phyloP scores from a whole-genome alignment of 1,284 basidiomycete species.

The Pterula multifida region DNA sequence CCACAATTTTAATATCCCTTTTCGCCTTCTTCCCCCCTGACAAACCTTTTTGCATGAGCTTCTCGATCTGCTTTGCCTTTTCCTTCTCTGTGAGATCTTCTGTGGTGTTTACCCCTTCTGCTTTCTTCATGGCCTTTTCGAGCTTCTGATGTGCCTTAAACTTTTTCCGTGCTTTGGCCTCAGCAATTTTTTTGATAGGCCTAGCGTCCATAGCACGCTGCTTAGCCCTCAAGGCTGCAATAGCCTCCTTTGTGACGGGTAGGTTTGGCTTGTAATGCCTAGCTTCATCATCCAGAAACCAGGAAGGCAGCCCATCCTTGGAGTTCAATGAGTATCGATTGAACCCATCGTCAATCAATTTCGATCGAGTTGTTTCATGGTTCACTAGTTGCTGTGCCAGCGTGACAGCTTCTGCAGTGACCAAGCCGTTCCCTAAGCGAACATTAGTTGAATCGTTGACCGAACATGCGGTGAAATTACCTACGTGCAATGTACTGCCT shows the following conservation, averaged over 20 bases:
- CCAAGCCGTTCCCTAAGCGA: conserved; percentile 71
- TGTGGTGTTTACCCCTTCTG: conserved; percentile 87
- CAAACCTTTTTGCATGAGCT: conserved; percentile 76
- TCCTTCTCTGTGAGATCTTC: conserved; percentile 89
- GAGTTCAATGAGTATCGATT: conserved; percentile 86
- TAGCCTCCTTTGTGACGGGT: conserved; percentile 94
- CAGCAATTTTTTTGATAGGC: conserved; percentile 98
- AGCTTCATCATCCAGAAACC: conserved; percentile 97
- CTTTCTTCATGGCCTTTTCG: conserved; percentile 93
- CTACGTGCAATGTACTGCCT: conserved; percentile 62
- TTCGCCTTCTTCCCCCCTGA: conserved; percentile 58
- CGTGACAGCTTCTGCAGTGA: conserved; percentile 86
- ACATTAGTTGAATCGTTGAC: background rate
- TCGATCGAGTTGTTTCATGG: conserved; percentile 78
- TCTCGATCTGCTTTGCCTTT: conserved; percentile 90
- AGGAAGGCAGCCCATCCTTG: conserved; percentile 85
- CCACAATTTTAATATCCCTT: conserved; percentile 81
- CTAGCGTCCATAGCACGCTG: conserved; percentile 92
- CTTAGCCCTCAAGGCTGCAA: conserved; percentile 77
- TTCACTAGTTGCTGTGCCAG: conserved; percentile 92
- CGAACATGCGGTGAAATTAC: conserved; percentile 14
- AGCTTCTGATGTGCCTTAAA: conserved; percentile 76
- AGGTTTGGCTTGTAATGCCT: conserved; percentile 92
- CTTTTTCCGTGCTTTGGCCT: conserved; percentile 98
- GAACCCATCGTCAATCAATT: conserved; percentile 93